phyloP scores from a whole-genome alignment of 2,329 filamentous ascomycete species.

The Colletotrichum sp. region DNA sequence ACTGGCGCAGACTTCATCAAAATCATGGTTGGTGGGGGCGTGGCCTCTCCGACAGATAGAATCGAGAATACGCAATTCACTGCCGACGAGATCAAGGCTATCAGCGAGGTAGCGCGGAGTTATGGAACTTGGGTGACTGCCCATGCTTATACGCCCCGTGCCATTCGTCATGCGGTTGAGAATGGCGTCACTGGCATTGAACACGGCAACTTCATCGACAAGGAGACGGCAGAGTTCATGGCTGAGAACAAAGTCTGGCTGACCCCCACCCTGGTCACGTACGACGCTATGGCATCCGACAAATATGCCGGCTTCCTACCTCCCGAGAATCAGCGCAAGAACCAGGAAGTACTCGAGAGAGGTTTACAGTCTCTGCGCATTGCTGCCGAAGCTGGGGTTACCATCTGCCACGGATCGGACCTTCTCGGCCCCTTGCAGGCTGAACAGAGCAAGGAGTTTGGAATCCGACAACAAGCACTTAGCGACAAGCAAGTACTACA shows the following conservation, averaged over 20 bases:
- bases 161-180: slow-evolving; percentile 58
- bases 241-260: slow-evolving; percentile 51
- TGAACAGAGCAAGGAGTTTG: slow-evolving; percentile 36
- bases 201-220: slow-evolving; percentile 48
- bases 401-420: slow-evolving; percentile 57
- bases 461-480: slow-evolving; percentile 28
- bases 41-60: slow-evolving; percentile 58
- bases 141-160: slow-evolving; percentile 59
- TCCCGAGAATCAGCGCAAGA: slow-evolving; percentile 50
- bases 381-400: slow-evolving; percentile 55
- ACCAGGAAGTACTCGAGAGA: slow-evolving; percentile 48
- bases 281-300: slow-evolving; percentile 50
- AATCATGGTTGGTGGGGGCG: slow-evolving; percentile 63
- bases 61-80: slow-evolving; percentile 62
- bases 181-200: slow-evolving; percentile 60
- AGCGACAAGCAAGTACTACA: slow-evolving; percentile 27
- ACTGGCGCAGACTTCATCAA: slow-evolving; percentile 65
- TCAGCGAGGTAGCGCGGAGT: slow-evolving; percentile 52
- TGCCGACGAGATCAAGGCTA: slow-evolving; percentile 57
- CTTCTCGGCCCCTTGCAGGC: slow-evolving; percentile 33
- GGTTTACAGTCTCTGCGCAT: slow-evolving; percentile 52
- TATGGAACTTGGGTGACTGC: slow-evolving; percentile 59
- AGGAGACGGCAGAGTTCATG: slow-evolving; percentile 52
- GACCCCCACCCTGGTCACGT: slow-evolving; percentile 59
- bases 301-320: slow-evolving; percentile 48